Percentiles rank a stretch among this genome's conserved stretches.
Evolutionary conservation across 305 asterid genomes (phyloP).

Genomic region (Fraxinus angustifolia): DNA sequence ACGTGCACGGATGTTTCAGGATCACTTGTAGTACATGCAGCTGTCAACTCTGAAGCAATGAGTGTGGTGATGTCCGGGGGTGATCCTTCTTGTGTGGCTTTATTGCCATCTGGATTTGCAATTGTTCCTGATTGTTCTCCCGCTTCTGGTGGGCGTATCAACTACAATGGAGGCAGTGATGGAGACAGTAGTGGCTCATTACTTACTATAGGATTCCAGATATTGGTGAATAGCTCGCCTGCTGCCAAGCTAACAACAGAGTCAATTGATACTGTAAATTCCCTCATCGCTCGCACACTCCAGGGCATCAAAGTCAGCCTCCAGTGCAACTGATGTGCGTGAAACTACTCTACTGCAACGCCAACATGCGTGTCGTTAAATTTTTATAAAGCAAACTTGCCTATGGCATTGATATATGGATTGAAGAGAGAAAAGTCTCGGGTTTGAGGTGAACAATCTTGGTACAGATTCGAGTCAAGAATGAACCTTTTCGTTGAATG

Average conservation of each 20-base stretch:
- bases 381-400: neutral
- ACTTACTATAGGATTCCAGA: constrained; percentile 71
- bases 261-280: constrained; percentile 55
- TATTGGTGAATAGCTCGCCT: constrained; percentile 48
- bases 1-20: constrained; percentile 49
- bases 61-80: constrained; percentile 54
- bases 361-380: neutral
- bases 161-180: constrained; percentile 4
- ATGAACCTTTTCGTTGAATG: constrained; percentile 40
- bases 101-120: constrained; percentile 73
- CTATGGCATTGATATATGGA: neutral
- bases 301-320: constrained; percentile 53
- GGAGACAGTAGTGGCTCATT: constrained; percentile 43
- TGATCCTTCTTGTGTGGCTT: constrained; percentile 49
- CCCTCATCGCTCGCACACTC: constrained; percentile 56
- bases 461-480: constrained; percentile 63
- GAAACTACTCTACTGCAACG: neutral
- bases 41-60: constrained; percentile 47
- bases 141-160: constrained; percentile 16
- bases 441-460: neutral
- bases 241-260: constrained; percentile 59
- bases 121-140: constrained; percentile 52
- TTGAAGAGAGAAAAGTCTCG: neutral
- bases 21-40: constrained; percentile 57
- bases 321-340: constrained; percentile 24